These are phyloP conservation scores for Aspergillus steynii DNA, from an alignment of 495 filamentous ascomycete genomes.

Conservation along the genomic window DNA sequence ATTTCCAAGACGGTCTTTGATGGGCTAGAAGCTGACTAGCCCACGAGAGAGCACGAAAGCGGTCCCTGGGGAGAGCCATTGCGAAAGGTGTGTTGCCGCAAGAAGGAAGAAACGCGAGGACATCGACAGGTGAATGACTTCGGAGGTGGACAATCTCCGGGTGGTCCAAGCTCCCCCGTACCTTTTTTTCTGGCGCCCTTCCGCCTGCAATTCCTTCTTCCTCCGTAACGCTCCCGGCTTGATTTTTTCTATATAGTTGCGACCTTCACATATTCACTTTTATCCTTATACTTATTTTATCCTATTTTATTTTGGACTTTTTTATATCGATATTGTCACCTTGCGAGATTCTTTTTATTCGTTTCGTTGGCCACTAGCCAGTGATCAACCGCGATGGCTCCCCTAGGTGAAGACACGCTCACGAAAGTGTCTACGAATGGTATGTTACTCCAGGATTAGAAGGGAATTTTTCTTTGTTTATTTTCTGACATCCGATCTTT, in stretches of 20 bases:
- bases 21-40: slow-evolving; percentile 28
- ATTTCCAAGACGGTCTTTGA: slow-evolving; percentile 35
- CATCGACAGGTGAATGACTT: slow-evolving; percentile 1
- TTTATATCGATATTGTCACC: not conserved
- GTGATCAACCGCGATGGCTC: slow-evolving; percentile 28
- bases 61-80: slow-evolving; percentile 36
- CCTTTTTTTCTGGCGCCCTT: slow-evolving; percentile 24
- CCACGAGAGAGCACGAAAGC: slow-evolving; percentile 36
- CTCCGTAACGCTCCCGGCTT: slow-evolving; percentile 3
- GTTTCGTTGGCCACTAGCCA: not conserved
- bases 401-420: slow-evolving; percentile 40
- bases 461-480: not conserved
- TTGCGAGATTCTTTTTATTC: not conserved
- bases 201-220: slow-evolving; percentile 3
- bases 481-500: slow-evolving; percentile 9
- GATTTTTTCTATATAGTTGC: not conserved
- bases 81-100: slow-evolving; percentile 16
- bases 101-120: slow-evolving; percentile 4
- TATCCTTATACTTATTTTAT: not conserved
- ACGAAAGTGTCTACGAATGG: slow-evolving; percentile 54
- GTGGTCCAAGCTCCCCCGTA: slow-evolving; percentile 44
- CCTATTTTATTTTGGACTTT: no score
- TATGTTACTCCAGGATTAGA: slow-evolving; percentile 18
- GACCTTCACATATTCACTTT: not conserved
- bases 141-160: slow-evolving; percentile 33